These are phyloP conservation scores for Lecanicillium sp. DNA, from an alignment of 2,329 filamentous ascomycete species.

Conservation along the genomic window DNA sequence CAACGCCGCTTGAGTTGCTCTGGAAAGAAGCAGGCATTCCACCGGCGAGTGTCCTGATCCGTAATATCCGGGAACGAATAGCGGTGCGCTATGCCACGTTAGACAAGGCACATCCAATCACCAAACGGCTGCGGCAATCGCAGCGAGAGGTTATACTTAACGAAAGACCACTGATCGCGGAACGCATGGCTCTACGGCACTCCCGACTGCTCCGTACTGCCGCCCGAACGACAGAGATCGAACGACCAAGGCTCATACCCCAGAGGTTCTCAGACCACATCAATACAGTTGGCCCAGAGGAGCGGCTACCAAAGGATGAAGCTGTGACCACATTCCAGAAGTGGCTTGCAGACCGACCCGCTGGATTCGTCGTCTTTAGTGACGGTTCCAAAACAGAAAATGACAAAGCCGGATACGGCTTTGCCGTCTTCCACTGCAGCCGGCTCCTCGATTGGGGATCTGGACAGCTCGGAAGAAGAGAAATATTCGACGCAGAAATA, in stretches of 20 bases:
- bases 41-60: background rate
- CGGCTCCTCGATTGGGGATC: too few species aligned
- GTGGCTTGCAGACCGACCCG: too few species aligned
- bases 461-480: too few species aligned
- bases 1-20: constrained; percentile 1
- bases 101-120: constrained; percentile 3
- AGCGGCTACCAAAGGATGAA: constrained; percentile 1
- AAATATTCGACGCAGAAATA: constrained; percentile 1
- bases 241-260: constrained; percentile 2
- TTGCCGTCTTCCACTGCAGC: constrained; percentile 1
- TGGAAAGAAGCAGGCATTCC: constrained; percentile 6
- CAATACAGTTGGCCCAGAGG: background rate
- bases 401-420: constrained; percentile 1
- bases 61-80: background rate
- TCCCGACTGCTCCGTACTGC: constrained; percentile 1
- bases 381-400: constrained; percentile 1
- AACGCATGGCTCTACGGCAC: background rate
- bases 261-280: constrained; percentile 4
- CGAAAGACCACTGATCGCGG: too few species aligned
- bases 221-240: background rate
- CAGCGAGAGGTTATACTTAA: constrained; percentile 2
- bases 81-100: background rate
- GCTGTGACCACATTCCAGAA: background rate
- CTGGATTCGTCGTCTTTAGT: too few species aligned
- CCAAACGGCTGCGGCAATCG: constrained; percentile 1